Base-by-base conservation (phyloP, 371 early-diverging fungal genomes). In the Lichtheimia ramosa region DNA sequence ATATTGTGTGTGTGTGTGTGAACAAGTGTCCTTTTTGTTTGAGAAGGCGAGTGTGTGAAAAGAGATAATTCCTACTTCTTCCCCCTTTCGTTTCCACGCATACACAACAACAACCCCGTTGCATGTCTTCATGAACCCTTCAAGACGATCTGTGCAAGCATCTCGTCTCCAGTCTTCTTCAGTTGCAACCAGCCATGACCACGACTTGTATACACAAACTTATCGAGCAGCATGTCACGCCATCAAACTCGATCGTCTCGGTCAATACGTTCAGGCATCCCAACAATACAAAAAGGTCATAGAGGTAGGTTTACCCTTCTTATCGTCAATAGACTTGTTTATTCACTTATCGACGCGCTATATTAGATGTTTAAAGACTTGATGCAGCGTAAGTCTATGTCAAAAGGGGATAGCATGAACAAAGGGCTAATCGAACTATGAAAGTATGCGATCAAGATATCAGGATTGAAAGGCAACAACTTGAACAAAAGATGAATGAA, bases 221-320 rank as follows among this genome's bases (percentile, higher is more conserved):
- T 85, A 79, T 54, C 56, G 56, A 1, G 55, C 67, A 12, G 84
- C 86, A 8, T 66, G 75, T 15, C 65, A 71, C 14, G 86, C 86
- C 48, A 80, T 85, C 54, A 68, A 75, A 52, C 66, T 72, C 46
- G 86, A 85, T 64, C 56, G 57, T 1, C 62, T 61, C 40, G 83
- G 82, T 3, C 71, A 70, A 51, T 79, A 71, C 56, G 67, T 62
- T 25, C 67, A 79, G 48, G 86, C 86, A 7, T 63, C 65, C 16
- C 56, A 77, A 6, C 70, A 73, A 10, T 85, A 85, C 51, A 65
- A 66, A 51, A 70, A 65, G 51, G 77, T 80, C 18, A 79, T 77
- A 50, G 66, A 82, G 73, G 86, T 83, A 76, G 34, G 34, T 25
- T 34, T 34, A 20, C 54, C 25, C 14, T n/a, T 0, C 21, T 20